These are phyloP conservation scores for Lithocarpus polystachyus DNA, from an alignment of 306 rosid genomes.

Conservation along the genomic window DNA sequence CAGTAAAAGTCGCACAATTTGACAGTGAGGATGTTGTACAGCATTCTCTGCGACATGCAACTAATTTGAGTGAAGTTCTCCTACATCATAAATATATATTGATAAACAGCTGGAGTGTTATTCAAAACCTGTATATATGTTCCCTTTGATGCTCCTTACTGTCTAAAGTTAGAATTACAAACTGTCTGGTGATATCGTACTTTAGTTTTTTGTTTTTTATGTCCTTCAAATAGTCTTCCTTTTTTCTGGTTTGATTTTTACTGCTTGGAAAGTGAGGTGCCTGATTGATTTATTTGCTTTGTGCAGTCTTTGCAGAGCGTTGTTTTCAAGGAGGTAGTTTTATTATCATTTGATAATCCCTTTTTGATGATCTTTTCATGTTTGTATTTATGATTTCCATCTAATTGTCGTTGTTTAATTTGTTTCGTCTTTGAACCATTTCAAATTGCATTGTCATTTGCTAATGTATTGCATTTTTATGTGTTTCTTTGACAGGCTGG, in stretches of 20 bases:
- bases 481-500: constrained; percentile 67
- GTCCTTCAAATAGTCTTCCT: not conserved
- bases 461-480: constrained; percentile 19
- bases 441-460: not conserved
- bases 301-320: constrained; percentile 99
- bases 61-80: no score
- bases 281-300: constrained; percentile 42
- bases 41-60: no score
- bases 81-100: no score
- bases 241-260: not conserved
- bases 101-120: not conserved
- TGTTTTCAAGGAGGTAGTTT: constrained; percentile 89
- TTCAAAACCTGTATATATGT: not conserved
- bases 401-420: not conserved
- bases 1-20: no score
- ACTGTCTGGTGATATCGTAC: not conserved
- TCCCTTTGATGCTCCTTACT: not conserved
- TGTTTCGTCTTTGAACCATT: constrained; percentile 3
- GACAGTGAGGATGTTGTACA: no score
- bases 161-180: not conserved
- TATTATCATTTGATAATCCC: constrained; percentile 9
- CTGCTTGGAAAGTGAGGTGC: constrained; percentile 18
- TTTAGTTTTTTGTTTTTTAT: not conserved
- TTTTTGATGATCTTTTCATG: not conserved
- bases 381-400: not conserved